phyloP scores from a whole-genome alignment of 2,329 filamentous ascomycete genomes.

The Didymella sp. region DNA sequence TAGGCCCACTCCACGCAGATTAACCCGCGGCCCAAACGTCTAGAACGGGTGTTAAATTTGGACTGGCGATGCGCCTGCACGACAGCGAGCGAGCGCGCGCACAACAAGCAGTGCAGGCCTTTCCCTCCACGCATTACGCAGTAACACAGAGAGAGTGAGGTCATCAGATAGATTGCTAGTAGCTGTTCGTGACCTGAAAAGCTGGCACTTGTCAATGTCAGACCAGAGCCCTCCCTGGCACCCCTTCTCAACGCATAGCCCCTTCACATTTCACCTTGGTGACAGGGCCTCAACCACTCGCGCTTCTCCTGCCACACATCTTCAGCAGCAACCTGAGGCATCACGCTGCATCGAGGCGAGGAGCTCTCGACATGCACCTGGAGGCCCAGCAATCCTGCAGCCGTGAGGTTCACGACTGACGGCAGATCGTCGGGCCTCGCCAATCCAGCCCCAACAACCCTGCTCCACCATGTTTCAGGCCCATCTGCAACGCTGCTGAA shows the following conservation, averaged over 20 bases:
- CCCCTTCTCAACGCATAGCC: background rate
- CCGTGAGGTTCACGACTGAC: background rate
- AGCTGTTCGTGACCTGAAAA: background rate
- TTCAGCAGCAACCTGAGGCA: background rate
- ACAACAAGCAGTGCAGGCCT: background rate
- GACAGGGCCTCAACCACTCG: background rate
- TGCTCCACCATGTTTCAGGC: constrained; percentile 17
- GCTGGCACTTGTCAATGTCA: background rate
- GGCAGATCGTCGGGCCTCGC: constrained; percentile 11
- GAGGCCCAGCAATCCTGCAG: background rate
- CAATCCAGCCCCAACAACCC: background rate
- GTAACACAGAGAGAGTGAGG: no score
- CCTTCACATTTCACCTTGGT: background rate
- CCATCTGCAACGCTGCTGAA: constrained; percentile 44
- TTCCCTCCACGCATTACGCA: no score
- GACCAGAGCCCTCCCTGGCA: background rate
- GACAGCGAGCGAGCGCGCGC: background rate
- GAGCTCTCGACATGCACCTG: no score
- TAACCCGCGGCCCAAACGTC: constrained; percentile 4
- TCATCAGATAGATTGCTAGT: no score
- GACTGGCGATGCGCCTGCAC: constrained; percentile 16
- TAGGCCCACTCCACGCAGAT: background rate
- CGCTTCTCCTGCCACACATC: background rate
- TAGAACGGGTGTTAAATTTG: constrained; percentile 10
- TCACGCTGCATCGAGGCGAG: no score